Percentiles rank a stretch among this genome's conserved stretches.
phyloP scores from a whole-genome alignment of 345 rosid species.

The Ceriops tagal region DNA sequence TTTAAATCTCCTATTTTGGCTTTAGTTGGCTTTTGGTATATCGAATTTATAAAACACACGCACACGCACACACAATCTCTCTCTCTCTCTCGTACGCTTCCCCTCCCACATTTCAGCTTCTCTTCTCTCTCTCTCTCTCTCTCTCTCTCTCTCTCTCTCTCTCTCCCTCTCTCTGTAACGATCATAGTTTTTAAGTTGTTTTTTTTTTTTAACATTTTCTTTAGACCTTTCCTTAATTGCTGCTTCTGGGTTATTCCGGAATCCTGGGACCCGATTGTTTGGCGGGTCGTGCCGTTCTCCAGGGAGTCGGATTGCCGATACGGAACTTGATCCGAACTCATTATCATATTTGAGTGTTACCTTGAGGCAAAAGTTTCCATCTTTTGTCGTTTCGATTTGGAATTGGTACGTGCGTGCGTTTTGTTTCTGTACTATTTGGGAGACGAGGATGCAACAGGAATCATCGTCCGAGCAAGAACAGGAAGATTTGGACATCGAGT shows the following conservation, averaged over 20 bases:
- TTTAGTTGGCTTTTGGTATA: not conserved
- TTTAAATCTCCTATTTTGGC: not conserved
- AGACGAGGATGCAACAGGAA: conserved; percentile 55
- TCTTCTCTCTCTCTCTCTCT: not conserved
- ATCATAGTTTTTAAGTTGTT: not conserved
- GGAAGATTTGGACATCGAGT: conserved; percentile 49
- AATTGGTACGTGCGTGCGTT: not conserved
- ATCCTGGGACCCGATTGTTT: not conserved
- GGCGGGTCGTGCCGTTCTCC: too few species aligned
- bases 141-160: not conserved
- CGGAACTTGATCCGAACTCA: not conserved
- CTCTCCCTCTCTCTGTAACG: not conserved
- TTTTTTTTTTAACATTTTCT: not conserved
- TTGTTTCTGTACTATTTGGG: not conserved
- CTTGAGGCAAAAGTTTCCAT: not conserved
- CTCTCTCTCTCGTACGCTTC: not conserved
- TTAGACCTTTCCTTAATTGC: not conserved
- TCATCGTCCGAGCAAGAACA: conserved; percentile 51
- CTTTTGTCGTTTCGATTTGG: not conserved
- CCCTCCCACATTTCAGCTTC: not conserved
- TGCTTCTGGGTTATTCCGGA: not conserved
- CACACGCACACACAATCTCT: not conserved
- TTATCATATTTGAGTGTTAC: not conserved
- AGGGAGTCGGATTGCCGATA: not conserved
- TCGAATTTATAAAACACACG: not conserved